Percentiles rank a stretch among this genome's conserved stretches.
These are phyloP conservation scores for Isochrysis galbana DNA, from an alignment of 78 protist species.

Conservation along the genomic window DNA sequence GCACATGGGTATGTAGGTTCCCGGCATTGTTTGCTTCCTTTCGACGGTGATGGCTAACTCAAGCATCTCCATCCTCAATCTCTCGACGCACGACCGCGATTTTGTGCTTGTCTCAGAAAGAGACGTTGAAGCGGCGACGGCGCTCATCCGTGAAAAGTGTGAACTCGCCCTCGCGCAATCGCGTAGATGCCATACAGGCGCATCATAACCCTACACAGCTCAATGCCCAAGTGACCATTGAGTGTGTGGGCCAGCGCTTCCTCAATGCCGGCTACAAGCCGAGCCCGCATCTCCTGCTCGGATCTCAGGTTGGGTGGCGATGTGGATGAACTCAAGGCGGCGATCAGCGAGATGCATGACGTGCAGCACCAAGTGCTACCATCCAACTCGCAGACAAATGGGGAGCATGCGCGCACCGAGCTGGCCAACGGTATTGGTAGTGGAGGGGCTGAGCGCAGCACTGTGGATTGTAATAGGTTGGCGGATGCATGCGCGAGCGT, in stretches of 20 bases:
- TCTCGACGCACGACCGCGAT: constrained; percentile 4
- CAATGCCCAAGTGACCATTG: no score
- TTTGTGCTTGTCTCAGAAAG: neutral
- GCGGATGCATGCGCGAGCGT: no score
- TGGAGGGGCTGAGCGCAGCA: no score
- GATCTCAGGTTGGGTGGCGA: neutral
- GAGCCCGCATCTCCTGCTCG: neutral
- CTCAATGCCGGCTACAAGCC: neutral
- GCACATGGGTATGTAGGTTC: neutral
- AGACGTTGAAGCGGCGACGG: neutral
- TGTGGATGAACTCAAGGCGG: neutral
- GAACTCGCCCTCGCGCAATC: neutral
- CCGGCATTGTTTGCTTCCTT: neutral
- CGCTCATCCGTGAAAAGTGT: neutral
- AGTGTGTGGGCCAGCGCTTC: no score
- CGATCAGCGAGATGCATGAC: no score
- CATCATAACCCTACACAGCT: no score
- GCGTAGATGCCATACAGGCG: no score
- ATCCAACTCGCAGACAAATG: no score
- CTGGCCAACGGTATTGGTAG: no score
- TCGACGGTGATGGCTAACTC: neutral
- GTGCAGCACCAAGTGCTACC: no score
- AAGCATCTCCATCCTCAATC: neutral
- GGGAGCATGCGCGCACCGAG: no score
- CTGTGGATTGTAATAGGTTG: no score